Percentiles rank a stretch among this genome's conserved stretches.
Conservation (phyloP, 2,329 filamentous ascomycete species). For the Neopestalotiopsis sp. region DNA sequence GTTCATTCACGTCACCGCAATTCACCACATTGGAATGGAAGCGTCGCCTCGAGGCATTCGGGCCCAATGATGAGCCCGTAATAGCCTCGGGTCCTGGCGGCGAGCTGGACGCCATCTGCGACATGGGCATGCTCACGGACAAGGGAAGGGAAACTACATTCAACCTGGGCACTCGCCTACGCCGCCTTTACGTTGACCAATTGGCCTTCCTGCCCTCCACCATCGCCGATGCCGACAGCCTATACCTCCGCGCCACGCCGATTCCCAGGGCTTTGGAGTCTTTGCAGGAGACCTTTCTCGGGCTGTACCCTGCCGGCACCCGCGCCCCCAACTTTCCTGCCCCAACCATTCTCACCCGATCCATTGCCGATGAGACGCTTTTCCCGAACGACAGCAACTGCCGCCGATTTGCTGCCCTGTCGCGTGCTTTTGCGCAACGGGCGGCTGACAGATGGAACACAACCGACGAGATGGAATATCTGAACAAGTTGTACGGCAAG, state of each 20-base stretch:
- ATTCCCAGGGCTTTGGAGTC: constrained; percentile 79
- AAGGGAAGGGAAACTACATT: constrained; percentile 74
- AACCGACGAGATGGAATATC: constrained; percentile 80
- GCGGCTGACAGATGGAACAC: constrained; percentile 76
- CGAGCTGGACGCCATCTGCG: constrained; percentile 82
- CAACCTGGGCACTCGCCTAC: constrained; percentile 69
- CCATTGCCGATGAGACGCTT: constrained; percentile 74
- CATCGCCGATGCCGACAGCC: constrained; percentile 57
- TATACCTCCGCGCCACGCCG: constrained; percentile 77
- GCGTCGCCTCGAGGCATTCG: constrained; percentile 84
- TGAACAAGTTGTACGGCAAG: constrained; percentile 77
- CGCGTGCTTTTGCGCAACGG: constrained; percentile 73
- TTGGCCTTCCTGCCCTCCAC: constrained; percentile 70
- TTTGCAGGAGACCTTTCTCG: constrained; percentile 75
- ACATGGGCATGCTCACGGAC: constrained; percentile 77
- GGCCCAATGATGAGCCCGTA: constrained; percentile 69
- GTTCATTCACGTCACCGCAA: constrained; percentile 32
- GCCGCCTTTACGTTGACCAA: constrained; percentile 76
- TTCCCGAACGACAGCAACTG: constrained; percentile 81
- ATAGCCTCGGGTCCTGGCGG: constrained; percentile 70
- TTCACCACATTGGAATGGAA: constrained; percentile 63
- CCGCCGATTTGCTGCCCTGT: constrained; percentile 71
- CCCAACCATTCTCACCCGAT: constrained; percentile 69
- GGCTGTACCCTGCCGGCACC: constrained; percentile 68
- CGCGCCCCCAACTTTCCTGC: constrained; percentile 56